Percentiles rank a stretch among this genome's conserved stretches.
phyloP scores from a whole-genome alignment of 179 eudicot genomes.

The Actinidia arguta region DNA sequence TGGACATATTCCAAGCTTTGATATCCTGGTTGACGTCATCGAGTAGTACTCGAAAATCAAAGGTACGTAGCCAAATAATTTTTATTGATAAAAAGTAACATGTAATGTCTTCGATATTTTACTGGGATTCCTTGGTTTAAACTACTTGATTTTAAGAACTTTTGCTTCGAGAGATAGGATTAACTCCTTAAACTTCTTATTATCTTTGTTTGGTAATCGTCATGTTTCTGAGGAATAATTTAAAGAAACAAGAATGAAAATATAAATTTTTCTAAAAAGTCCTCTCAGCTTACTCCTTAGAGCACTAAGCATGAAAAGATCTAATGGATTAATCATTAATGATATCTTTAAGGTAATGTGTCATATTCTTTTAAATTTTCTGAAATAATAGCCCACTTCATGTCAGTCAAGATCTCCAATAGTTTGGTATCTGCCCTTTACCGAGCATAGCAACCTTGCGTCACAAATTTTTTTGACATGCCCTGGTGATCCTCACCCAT shows the following conservation, averaged over 20 bases:
- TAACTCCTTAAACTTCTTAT: background rate
- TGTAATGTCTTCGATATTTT: background rate
- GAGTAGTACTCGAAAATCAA: constrained; percentile 75
- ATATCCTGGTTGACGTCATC: constrained; percentile 74
- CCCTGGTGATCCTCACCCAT: no score
- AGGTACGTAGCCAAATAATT: constrained; percentile 45
- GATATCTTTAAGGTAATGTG: background rate
- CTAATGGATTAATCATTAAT: background rate
- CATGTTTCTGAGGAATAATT: background rate
- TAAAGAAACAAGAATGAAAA: background rate
- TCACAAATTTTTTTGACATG: no score
- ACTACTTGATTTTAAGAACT: background rate
- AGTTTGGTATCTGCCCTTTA: no score
- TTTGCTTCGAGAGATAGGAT: constrained; percentile 6
- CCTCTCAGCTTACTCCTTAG: background rate
- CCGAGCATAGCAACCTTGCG: background rate
- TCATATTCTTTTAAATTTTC: background rate
- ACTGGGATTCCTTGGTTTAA: background rate
- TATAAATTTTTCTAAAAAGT: background rate
- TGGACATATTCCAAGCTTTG: constrained; percentile 82
- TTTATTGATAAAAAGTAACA: background rate
- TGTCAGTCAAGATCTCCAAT: no score
- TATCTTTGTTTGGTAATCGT: background rate
- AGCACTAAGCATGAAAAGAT: background rate
- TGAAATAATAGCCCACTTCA: no score